Evolutionary conservation across 2,329 filamentous ascomycete species (phyloP).

Genomic region (Nothopassalora personata): DNA sequence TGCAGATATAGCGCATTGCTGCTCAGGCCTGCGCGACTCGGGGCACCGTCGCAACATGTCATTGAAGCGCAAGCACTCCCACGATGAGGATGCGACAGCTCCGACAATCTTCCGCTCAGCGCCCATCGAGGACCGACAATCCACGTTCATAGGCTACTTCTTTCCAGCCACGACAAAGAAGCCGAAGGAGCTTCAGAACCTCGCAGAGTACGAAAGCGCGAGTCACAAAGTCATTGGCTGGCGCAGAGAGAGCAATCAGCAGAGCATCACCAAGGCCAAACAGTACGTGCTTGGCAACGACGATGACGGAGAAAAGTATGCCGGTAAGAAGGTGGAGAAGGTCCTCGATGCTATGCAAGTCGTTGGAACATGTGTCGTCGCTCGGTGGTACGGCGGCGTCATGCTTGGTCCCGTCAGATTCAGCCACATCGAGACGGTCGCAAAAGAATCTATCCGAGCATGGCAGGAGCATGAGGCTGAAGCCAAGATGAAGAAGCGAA

Average conservation of each 20-base stretch:
- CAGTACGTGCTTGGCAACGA: conserved; percentile 44
- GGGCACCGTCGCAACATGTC: conserved; percentile 17
- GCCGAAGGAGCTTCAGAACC: conserved; percentile 39
- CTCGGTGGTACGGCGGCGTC: conserved; percentile 50
- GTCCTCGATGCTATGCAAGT: conserved; percentile 43
- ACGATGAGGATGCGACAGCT: conserved; percentile 2
- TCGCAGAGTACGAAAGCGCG: conserved; percentile 42
- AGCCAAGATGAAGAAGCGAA: conserved; percentile 28
- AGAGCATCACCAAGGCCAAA: conserved; percentile 37
- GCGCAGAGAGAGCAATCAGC: conserved; percentile 45
- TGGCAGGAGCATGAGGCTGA: conserved; percentile 34
- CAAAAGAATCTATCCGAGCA: conserved; percentile 43
- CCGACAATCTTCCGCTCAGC: conserved; percentile 41
- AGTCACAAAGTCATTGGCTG: conserved; percentile 50
- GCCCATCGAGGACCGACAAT: conserved; percentile 47
- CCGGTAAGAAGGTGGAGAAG: conserved; percentile 43
- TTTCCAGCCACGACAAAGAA: conserved; percentile 38
- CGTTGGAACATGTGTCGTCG: conserved; percentile 47
- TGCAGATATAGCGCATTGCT: not conserved
- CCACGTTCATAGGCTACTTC: conserved; percentile 48
- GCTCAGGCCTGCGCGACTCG: not conserved
- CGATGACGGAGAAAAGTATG: conserved; percentile 52
- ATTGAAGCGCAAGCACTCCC: conserved; percentile 28
- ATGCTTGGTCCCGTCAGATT: conserved; percentile 49
- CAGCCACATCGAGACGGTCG: conserved; percentile 47